These are phyloP conservation scores for Phytophthora gonapodyides DNA, from an alignment of 352 stramenopile species.

Conservation along the genomic window DNA sequence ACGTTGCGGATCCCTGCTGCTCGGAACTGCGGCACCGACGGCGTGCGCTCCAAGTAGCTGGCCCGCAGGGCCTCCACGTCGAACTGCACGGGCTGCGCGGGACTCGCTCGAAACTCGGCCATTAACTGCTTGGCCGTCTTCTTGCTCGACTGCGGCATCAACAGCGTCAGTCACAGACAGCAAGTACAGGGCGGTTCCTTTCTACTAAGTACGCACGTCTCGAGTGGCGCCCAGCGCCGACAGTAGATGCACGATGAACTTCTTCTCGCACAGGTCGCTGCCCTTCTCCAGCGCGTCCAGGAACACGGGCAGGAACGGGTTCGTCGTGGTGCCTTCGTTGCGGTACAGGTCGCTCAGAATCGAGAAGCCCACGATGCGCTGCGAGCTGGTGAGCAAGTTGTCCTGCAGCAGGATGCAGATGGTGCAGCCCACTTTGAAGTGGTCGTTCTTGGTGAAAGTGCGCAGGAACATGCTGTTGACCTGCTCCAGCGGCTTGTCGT, in stretches of 20 bases:
- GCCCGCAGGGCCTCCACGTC: conserved; percentile 70
- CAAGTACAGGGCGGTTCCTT: no score
- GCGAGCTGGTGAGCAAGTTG: conserved; percentile 88
- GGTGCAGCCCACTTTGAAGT: conserved; percentile 91
- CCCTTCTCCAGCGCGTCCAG: conserved; percentile 80
- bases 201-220: conserved; percentile 42
- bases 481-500: conserved; percentile 83
- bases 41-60: conserved; percentile 78
- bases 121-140: conserved; percentile 80
- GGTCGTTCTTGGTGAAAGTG: conserved; percentile 89
- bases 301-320: conserved; percentile 90
- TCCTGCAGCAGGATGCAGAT: conserved; percentile 90
- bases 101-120: conserved; percentile 60
- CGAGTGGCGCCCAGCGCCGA: conserved; percentile 45
- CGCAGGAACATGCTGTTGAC: conserved; percentile 69
- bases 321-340: conserved; percentile 71
- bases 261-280: conserved; percentile 76
- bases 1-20: conserved; percentile 79
- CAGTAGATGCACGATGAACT: conserved; percentile 78
- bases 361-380: conserved; percentile 88
- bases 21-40: conserved; percentile 76
- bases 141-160: conserved; percentile 48
- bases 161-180: conserved; percentile 11
- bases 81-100: conserved; percentile 51
- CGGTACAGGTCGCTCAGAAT: conserved; percentile 87